phyloP scores from a whole-genome alignment of 345 rosid genomes.

The Pistacia integerrima region DNA sequence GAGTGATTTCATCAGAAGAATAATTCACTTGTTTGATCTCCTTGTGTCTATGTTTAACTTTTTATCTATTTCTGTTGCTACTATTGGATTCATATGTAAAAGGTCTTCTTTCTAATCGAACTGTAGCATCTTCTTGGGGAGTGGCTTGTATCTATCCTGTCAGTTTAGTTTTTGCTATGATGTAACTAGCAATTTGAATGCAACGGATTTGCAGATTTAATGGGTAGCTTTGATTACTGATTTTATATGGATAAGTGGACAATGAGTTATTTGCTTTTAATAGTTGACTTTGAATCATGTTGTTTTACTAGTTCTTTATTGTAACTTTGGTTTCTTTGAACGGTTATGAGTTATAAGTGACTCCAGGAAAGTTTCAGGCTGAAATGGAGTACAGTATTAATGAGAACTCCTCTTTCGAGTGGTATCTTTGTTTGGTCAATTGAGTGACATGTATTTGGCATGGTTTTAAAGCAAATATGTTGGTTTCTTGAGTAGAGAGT shows the following conservation, averaged over 20 bases:
- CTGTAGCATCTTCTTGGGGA: background rate
- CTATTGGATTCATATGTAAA: background rate
- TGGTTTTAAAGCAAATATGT: background rate
- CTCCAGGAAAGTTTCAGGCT: background rate
- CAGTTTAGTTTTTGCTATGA: background rate
- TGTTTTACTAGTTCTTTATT: background rate
- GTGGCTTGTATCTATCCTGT: background rate
- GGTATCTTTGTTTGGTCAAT: background rate
- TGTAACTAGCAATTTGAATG: background rate
- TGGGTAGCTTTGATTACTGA: background rate
- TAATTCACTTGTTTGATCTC: slow-evolving; percentile 1
- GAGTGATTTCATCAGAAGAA: background rate
- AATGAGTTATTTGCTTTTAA: background rate
- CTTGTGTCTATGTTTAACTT: background rate
- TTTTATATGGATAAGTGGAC: no score
- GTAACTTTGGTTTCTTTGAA: background rate
- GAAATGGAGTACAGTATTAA: background rate
- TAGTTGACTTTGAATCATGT: background rate
- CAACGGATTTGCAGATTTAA: background rate
- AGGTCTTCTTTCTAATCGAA: background rate
- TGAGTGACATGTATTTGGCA: background rate
- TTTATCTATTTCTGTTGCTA: background rate
- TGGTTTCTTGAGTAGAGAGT: background rate
- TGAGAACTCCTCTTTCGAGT: background rate
- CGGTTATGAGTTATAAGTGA: slow-evolving; percentile 6